Percentiles rank a stretch among this genome's conserved stretches.
Evolutionary conservation across 805 yeast genomes (phyloP).

Genomic region (Candida vaughaniae): DNA sequence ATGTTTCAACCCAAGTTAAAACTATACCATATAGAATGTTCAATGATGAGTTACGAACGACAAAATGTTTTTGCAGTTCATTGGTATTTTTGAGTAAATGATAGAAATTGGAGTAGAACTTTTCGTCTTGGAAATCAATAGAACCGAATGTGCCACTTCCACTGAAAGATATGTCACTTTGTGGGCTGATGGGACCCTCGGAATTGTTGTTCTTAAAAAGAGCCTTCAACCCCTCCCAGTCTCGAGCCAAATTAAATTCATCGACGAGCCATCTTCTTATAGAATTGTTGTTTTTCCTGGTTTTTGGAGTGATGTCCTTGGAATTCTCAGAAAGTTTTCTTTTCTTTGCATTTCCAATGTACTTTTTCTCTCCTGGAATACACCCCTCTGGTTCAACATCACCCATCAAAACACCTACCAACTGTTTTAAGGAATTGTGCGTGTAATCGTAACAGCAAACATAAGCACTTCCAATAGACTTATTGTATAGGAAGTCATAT

Average conservation of each 20-base stretch:
- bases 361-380: conserved; percentile 54
- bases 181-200: conserved; percentile 14
- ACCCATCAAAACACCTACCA: conserved; percentile 56
- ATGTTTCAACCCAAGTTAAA: conserved; percentile 50
- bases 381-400: conserved; percentile 49
- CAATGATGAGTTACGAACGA: conserved; percentile 55
- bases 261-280: conserved; percentile 58
- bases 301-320: conserved; percentile 2
- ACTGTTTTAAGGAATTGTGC: conserved; percentile 45
- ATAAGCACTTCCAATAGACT: conserved; percentile 54
- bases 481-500: conserved; percentile 57
- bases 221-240: conserved; percentile 47
- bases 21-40: conserved; percentile 55
- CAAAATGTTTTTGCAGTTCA: conserved; percentile 46
- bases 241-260: conserved; percentile 48
- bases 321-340: conserved; percentile 14
- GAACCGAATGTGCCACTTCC: conserved; percentile 12
- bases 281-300: conserved; percentile 20
- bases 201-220: conserved; percentile 42
- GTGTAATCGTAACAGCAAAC: conserved; percentile 64
- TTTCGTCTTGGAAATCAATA: conserved; percentile 24
- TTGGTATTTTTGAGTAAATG: conserved; percentile 28
- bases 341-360: conserved; percentile 24
- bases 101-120: conserved; percentile 28
- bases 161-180: conserved; percentile 15